Conservation (phyloP, 495 filamentous ascomycete species). For the Opeltia flavorubescens region DNA sequence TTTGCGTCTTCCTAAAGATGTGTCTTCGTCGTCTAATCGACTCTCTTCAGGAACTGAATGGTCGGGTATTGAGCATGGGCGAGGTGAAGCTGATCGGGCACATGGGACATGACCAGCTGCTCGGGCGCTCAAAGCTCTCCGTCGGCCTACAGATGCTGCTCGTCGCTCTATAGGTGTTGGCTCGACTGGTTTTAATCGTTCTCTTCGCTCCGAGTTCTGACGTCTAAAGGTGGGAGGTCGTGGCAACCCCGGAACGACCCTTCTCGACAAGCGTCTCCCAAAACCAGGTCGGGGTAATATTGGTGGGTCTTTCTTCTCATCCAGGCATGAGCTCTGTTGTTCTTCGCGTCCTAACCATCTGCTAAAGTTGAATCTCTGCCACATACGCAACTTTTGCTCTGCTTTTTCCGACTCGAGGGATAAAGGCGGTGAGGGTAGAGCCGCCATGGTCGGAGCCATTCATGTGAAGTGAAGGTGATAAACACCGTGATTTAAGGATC, state of each 20-base stretch:
- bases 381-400: conserved; percentile 35
- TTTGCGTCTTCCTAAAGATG: conserved; percentile 3
- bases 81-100: conserved; percentile 21
- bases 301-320: conserved; percentile 11
- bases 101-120: conserved; percentile 14
- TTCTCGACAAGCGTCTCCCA: conserved; percentile 45
- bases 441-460: conserved; percentile 10
- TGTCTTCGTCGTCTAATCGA: conserved; percentile 12
- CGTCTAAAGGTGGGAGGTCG: conserved; percentile 63
- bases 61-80: conserved; percentile 1
- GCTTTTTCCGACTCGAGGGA: conserved; percentile 11
- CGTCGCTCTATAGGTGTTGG: conserved; percentile 51
- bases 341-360: conserved; percentile 35
- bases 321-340: not conserved
- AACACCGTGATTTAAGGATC: not conserved
- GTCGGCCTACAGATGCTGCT: conserved; percentile 59
- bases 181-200: conserved; percentile 51
- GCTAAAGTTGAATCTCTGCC: conserved; percentile 30
- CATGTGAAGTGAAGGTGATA: conserved; percentile 5
- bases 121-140: conserved; percentile 33
- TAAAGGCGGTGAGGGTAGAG: conserved; percentile 8
- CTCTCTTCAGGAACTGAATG: conserved; percentile 20
- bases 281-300: conserved; percentile 23
- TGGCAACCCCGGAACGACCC: conserved; percentile 67
- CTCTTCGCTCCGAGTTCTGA: conserved; percentile 64